A percentile compares a stretch with the other conserved stretches of the same genome.
Conservation (phyloP, 2,329 filamentous ascomycete genomes). For the Epichloe elymi region DNA sequence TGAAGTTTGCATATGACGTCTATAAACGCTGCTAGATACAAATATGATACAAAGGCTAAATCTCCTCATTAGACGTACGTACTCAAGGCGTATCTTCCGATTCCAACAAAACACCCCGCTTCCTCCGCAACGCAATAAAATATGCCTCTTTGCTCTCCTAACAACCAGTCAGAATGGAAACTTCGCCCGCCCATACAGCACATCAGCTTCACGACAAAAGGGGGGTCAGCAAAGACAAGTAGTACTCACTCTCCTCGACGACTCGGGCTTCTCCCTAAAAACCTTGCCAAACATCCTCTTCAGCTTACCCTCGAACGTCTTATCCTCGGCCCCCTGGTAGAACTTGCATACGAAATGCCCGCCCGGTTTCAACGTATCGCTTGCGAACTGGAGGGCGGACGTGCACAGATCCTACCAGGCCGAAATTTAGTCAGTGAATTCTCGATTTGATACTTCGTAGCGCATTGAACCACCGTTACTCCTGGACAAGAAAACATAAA, state of each 20-base stretch:
- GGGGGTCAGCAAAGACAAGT: neutral
- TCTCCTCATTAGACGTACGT: too few relatives aligned
- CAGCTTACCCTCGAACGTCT: constrained; percentile 59
- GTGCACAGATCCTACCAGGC: constrained; percentile 65
- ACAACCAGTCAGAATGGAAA: neutral
- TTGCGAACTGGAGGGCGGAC: constrained; percentile 73
- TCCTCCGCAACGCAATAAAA: constrained; percentile 68
- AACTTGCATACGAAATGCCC: constrained; percentile 97
- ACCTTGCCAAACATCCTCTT: constrained; percentile 70
- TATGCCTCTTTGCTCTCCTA: constrained; percentile 57
- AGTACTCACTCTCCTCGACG: constrained; percentile 64
- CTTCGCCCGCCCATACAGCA: neutral
- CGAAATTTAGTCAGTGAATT: too few relatives aligned
- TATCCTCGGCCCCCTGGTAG: constrained; percentile 84
- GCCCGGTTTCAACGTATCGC: constrained; percentile 66
- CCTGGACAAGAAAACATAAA: too few relatives aligned
- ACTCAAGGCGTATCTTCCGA: neutral
- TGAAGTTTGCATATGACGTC: too few relatives aligned
- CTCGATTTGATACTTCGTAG: too few relatives aligned
- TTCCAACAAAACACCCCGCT: constrained; percentile 25
- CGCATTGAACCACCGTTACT: too few relatives aligned
- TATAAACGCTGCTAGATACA: too few relatives aligned
- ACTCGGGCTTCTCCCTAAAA: constrained; percentile 83
- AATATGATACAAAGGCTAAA: too few relatives aligned
- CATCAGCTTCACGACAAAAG: neutral